Percentiles rank a stretch among this genome's conserved stretches.
phyloP scores from a whole-genome alignment of 2,329 filamentous ascomycete species.

The Pseudocercospora macadamiae region DNA sequence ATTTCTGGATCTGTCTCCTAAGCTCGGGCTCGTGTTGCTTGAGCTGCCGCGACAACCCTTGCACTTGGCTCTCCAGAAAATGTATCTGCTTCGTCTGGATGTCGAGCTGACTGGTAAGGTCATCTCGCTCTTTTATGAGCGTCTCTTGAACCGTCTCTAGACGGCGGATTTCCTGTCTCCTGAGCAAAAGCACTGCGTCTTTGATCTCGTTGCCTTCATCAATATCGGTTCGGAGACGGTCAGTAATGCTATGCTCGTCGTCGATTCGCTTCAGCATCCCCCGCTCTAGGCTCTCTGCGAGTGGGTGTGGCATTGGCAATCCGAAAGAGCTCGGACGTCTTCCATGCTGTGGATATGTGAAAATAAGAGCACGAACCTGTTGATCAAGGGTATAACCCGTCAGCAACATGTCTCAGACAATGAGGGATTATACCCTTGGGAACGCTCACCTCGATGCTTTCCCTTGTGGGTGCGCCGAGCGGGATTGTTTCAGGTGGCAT shows the following conservation, averaged over 20 bases:
- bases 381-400: too few relatives aligned
- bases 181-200: slow-evolving; percentile 28
- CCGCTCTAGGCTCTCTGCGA: slow-evolving; percentile 23
- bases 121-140: slow-evolving; percentile 22
- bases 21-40: slow-evolving; percentile 7
- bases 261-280: slow-evolving; percentile 26
- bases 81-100: slow-evolving; percentile 18
- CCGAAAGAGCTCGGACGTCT: slow-evolving; percentile 15
- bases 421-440: too few relatives aligned
- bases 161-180: slow-evolving; percentile 25
- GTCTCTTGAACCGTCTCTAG: slow-evolving; percentile 19
- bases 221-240: slow-evolving; percentile 29
- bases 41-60: slow-evolving; percentile 8
- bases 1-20: not conserved
- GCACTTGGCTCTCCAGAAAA: slow-evolving; percentile 18
- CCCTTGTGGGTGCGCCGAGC: slow-evolving; percentile 26
- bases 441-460: slow-evolving; percentile 35
- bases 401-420: too few relatives aligned
- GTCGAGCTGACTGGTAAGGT: slow-evolving; percentile 15
- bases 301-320: slow-evolving; percentile 22
- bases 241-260: slow-evolving; percentile 28
- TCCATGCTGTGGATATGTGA: slow-evolving; percentile 28
- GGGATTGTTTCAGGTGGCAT: slow-evolving; percentile 26
- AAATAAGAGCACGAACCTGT: slow-evolving; percentile 33
- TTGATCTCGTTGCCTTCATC: slow-evolving; percentile 31